Base-by-base conservation (phyloP, 176 grass and related monocot species). In the maize (Zea mays) region DNA sequence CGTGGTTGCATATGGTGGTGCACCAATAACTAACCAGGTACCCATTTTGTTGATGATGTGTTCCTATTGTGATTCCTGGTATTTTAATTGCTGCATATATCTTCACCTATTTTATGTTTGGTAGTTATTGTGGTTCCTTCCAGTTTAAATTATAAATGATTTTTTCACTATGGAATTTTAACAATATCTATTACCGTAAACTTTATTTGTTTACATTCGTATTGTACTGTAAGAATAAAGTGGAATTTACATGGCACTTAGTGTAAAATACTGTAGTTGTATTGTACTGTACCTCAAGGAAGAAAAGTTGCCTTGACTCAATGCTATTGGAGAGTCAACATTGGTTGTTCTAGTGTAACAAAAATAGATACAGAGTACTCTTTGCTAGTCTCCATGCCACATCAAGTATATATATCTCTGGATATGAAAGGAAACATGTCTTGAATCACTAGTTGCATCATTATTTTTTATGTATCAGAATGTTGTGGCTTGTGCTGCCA, bases 11-110 rank as follows among this genome's bases (percentile, higher is more conserved):
- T 97, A 97, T 87, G 94, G 94, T 69, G 90, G 94, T 19, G 94
- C 94, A 56, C 94, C 94, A 65, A 97, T 97, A 65, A 79, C 87
- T 57, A 84, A 97, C 9, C 91, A 97, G 96, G 96, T 99, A 61
- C 59, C 10, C 80, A 8, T 0, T 76, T 78, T 66, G 16, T 65
- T 48, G 14, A 37, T 17, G n/a, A 62, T 75, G 15, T n/a, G 7
- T 16, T 27, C 62, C 19, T 46, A 16, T 15, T 16, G 3, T 61
- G 0, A 2, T 59, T 13, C 11, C 56, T 34, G 7, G 1, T 43
- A 40, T 62, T 34, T 34, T 46, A 46, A 17, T 6, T 7, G 5
- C 12, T 44, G 19, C 19, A 37, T 39, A 34, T 34, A 20, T 49
- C 43, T 54, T 47, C n/a, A 47, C 10, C 3, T 69, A 68, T 46